phyloP scores from a whole-genome alignment of 371 early-diverging fungal genomes.

The Mortierella sp. region DNA sequence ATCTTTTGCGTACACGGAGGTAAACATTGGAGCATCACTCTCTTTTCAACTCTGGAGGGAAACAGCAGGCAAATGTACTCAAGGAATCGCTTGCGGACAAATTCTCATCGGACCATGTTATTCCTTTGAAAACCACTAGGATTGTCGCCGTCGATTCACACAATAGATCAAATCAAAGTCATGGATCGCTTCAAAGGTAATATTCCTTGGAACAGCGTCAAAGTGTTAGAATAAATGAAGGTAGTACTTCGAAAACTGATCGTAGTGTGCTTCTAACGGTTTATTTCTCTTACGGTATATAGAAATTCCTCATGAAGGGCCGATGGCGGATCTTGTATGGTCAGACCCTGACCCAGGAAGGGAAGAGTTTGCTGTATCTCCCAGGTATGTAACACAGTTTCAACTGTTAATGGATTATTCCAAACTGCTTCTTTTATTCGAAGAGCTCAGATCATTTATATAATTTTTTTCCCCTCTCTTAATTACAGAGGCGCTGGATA shows the following conservation, averaged over 20 bases:
- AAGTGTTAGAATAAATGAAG: not conserved
- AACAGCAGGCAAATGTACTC: constrained; percentile 37
- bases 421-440: not conserved
- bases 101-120: not conserved
- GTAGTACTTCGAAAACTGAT: not conserved
- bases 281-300: constrained; percentile 12
- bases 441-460: not conserved
- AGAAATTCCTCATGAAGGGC: constrained; percentile 98
- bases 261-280: not conserved
- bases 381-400: constrained; percentile 63
- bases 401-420: not conserved
- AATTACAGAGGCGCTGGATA: constrained; percentile 90
- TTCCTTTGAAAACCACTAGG: constrained; percentile 59
- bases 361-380: constrained; percentile 87
- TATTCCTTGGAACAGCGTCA: too few relatives aligned
- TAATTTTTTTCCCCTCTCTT: not conserved
- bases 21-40: constrained; percentile 23
- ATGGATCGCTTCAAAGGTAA: constrained; percentile 92
- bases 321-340: constrained; percentile 99
- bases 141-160: constrained; percentile 91
- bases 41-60: not conserved
- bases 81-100: constrained; percentile 1
- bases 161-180: constrained; percentile 92
- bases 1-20: constrained; percentile 99
- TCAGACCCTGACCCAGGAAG: constrained; percentile 93